Evolutionary conservation across 1,284 basidiomycete species (phyloP), one percentile per base, ranked within the genome.

Genomic region (Fomitopsis palustris): DNA sequence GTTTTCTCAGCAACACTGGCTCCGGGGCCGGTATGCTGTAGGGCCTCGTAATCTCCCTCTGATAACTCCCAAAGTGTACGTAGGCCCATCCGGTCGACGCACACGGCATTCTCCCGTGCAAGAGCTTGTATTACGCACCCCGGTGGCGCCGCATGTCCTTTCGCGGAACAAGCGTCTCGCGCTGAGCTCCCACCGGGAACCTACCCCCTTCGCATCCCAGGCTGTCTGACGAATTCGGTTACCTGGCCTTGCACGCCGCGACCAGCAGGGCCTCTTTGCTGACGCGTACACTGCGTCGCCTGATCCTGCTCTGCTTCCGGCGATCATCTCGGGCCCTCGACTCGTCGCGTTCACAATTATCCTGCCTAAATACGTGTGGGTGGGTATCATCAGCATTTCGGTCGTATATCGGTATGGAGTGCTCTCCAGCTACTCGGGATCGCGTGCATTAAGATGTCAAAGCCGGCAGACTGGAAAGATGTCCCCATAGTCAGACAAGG

Each of bases 171-270:
- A 39, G 53, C 52, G 45, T 56, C 59, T 39, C 52, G 55, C 55
- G 51, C 53, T 31, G 51, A 52, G 5, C 19, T 29, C 31, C 17
- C 39, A 39, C 37, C 31, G 21, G n/a, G 38, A 31, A 42, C 17
- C 33, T 17, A 5, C 10, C 23, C 3, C n/a, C 49, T 37, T 23
- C 41, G 19, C 19, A 41, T 61, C 60, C 49, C 60, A 61, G 56
- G 60, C 60, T 61, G 56, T 61, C 56, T 31, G 31, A 57, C 56
- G 7, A 14, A 56, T 52, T 17, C 8, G 41, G 60, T 8, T 3
- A 16, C 14, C 51, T 61, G 29, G 8, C 56, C 21, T 25, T 53
- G 60, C 60, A 61, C 56, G 60, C 60, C 54, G 54, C 54, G 33
- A 23, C 27, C 49, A 19, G 49, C 27, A 21, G 31, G 35, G 35